phyloP scores from a whole-genome alignment of 2,329 filamentous ascomycete species.

The Colletotrichum zoysiae region DNA sequence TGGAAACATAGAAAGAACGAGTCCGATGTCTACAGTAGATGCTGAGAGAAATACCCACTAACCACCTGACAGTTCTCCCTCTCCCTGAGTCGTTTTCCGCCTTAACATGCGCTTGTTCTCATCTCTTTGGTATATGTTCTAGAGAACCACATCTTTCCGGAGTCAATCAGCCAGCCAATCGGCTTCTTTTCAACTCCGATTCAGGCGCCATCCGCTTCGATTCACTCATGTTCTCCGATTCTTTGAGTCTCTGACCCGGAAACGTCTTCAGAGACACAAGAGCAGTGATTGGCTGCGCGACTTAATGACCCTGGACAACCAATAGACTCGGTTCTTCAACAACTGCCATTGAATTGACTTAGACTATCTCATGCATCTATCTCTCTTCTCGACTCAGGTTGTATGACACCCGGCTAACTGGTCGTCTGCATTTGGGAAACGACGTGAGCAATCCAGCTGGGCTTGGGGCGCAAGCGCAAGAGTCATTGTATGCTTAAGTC shows the following conservation, averaged over 20 bases:
- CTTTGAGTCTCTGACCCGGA: conserved; percentile 6
- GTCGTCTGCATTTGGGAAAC: not conserved
- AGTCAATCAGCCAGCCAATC: not conserved
- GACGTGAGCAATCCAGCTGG: not conserved
- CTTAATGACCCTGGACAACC: conserved; percentile 15
- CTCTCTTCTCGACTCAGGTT: not conserved
- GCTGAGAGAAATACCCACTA: conserved; percentile 14
- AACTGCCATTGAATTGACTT: not conserved
- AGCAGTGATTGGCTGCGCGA: not conserved
- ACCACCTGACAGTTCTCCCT: not conserved
- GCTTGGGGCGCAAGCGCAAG: not conserved
- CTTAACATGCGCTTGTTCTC: conserved; percentile 2
- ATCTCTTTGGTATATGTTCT: not conserved
- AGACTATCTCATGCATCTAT: not conserved
- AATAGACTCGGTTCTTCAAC: conserved; percentile 1
- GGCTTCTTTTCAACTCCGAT: not conserved
- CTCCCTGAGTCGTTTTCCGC: not conserved
- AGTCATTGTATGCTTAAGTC: not conserved
- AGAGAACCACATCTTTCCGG: not conserved
- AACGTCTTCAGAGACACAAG: not conserved
- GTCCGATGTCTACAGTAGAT: conserved; percentile 20
- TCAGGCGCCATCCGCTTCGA: conserved; percentile 1
- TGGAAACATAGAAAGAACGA: conserved; percentile 15
- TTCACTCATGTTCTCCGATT: conserved; percentile 1
- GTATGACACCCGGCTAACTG: not conserved